A percentile compares a stretch with the other conserved stretches of the same genome.
phyloP scores from a whole-genome alignment of 2,329 filamentous ascomycete species.

The Venturia aucupariae region DNA sequence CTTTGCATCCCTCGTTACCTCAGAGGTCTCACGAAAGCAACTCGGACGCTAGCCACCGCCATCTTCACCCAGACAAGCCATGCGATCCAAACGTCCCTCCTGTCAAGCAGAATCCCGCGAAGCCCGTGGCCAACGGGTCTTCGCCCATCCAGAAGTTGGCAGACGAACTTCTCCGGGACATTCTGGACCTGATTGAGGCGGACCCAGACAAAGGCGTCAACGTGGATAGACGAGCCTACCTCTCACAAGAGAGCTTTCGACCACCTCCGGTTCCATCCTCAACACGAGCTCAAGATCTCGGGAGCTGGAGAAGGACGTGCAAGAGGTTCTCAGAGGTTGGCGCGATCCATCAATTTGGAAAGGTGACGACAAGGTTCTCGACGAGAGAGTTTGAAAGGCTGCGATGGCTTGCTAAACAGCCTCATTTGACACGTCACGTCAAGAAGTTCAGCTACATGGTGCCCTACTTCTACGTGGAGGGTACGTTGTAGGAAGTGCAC shows the following conservation, averaged over 20 bases:
- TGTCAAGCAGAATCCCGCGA: constrained; percentile 1
- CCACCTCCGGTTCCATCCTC: constrained; percentile 32
- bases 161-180: constrained; percentile 41
- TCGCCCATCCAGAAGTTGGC: constrained; percentile 30
- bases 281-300: constrained; percentile 36
- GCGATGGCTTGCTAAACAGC: constrained; percentile 39
- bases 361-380: constrained; percentile 44
- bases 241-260: constrained; percentile 44
- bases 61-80: neutral
- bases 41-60: neutral
- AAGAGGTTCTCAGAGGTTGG: constrained; percentile 42
- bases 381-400: constrained; percentile 40
- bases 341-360: constrained; percentile 41
- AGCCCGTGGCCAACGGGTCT: neutral
- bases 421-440: constrained; percentile 44
- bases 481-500: constrained; percentile 18
- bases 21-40: neutral
- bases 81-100: neutral
- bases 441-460: constrained; percentile 54
- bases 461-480: constrained; percentile 48
- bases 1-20: neutral
- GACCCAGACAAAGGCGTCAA: constrained; percentile 42
- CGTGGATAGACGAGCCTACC: constrained; percentile 41
- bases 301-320: constrained; percentile 39
- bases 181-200: constrained; percentile 43